These are phyloP conservation scores for Trichoderma citrinoviride DNA, from an alignment of 2,329 filamentous ascomycete genomes.

Conservation along the genomic window DNA sequence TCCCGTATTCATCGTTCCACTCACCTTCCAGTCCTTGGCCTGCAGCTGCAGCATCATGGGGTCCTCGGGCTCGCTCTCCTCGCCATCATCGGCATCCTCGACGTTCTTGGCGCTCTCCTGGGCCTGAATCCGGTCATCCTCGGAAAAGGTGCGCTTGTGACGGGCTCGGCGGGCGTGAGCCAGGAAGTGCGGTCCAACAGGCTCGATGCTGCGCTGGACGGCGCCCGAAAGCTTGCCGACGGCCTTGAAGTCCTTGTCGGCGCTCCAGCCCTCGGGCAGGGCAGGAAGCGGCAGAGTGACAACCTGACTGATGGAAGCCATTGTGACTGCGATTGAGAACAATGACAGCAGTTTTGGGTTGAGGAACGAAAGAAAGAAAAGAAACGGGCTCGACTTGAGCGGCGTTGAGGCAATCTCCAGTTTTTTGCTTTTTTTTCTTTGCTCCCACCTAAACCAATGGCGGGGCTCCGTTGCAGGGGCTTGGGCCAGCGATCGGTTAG, in stretches of 20 bases:
- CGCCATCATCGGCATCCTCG: slow-evolving; percentile 83
- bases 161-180: slow-evolving; percentile 93
- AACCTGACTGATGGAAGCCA: slow-evolving; percentile 64
- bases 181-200: slow-evolving; percentile 95
- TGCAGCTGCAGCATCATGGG: slow-evolving; percentile 87
- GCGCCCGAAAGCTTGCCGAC: slow-evolving; percentile 73
- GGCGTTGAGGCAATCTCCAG: slow-evolving; percentile 6
- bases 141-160: slow-evolving; percentile 96
- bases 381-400: background rate
- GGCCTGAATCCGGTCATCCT: slow-evolving; percentile 96
- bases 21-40: slow-evolving; percentile 99
- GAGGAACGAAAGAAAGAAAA: background rate
- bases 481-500: background rate
- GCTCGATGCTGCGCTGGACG: slow-evolving; percentile 85
- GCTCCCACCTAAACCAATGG: slow-evolving; percentile 15
- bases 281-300: slow-evolving; percentile 67
- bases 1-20: slow-evolving; percentile 24
- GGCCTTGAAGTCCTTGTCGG: slow-evolving; percentile 89
- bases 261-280: slow-evolving; percentile 77
- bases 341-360: background rate
- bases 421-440: slow-evolving; percentile 22
- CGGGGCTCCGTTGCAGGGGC: slow-evolving; percentile 13
- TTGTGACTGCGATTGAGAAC: slow-evolving; percentile 35
- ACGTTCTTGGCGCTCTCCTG: slow-evolving; percentile 94
- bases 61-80: slow-evolving; percentile 93